These are phyloP conservation scores for Xylariaceae sp. DNA, from an alignment of 2,329 filamentous ascomycete species.

Conservation along the genomic window DNA sequence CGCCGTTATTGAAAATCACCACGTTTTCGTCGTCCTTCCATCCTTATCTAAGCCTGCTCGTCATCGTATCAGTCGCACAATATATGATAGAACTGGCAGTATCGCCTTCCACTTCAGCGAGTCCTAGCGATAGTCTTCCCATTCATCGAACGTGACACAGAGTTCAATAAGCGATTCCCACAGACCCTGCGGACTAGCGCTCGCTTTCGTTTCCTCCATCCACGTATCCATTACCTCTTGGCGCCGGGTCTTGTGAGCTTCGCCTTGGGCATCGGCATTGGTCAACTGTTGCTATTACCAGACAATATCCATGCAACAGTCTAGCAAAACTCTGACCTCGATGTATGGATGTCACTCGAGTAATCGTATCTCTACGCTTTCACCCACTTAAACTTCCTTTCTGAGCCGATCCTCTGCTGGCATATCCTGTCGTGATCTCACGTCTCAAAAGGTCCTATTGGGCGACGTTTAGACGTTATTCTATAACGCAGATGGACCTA, in stretches of 20 bases:
- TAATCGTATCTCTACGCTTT: slow-evolving; percentile 29
- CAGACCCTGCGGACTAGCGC: neutral
- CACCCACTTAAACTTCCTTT: slow-evolving; percentile 38
- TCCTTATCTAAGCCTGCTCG: neutral
- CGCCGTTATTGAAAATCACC: neutral
- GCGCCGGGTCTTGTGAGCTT: neutral
- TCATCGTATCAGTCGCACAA: neutral
- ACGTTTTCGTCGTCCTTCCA: neutral
- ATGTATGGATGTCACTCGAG: slow-evolving; percentile 40
- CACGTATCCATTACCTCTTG: neutral
- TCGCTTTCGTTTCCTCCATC: neutral
- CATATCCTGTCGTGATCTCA: slow-evolving; percentile 16
- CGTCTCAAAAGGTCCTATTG: slow-evolving; percentile 19
- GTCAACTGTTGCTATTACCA: slow-evolving; percentile 6
- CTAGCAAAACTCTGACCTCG: slow-evolving; percentile 32
- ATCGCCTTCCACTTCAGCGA: neutral
- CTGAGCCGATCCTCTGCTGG: slow-evolving; percentile 2
- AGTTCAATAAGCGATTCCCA: neutral
- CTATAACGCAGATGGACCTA: slow-evolving; percentile 72
- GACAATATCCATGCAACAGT: slow-evolving; percentile 37
- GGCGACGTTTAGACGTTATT: slow-evolving; percentile 48
- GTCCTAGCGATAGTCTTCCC: neutral
- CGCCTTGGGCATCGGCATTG: neutral
- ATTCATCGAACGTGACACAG: neutral
- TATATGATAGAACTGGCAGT: slow-evolving; percentile 1